These are phyloP conservation scores for Boeremia exigua DNA, from an alignment of 2,329 filamentous ascomycete species.

Conservation along the genomic window DNA sequence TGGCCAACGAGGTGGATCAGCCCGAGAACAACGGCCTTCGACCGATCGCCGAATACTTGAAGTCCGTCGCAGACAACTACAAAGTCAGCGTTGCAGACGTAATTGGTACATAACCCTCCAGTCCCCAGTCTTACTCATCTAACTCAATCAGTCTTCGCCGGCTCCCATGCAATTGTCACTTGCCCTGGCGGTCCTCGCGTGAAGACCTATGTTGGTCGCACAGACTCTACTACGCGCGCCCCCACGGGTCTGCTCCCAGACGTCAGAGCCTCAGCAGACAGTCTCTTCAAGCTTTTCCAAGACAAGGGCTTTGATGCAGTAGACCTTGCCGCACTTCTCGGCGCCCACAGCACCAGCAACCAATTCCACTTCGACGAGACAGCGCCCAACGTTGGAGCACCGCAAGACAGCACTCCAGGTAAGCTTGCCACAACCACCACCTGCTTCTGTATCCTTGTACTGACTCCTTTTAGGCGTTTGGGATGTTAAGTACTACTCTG, in stretches of 20 bases:
- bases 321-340: slow-evolving; percentile 38
- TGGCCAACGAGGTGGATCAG: slow-evolving; percentile 25
- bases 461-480: too few species aligned
- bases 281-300: slow-evolving; percentile 27
- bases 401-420: slow-evolving; percentile 33
- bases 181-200: slow-evolving; percentile 24
- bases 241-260: slow-evolving; percentile 13
- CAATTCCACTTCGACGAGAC: slow-evolving; percentile 28
- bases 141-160: slow-evolving; percentile 21
- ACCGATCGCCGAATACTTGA: slow-evolving; percentile 45
- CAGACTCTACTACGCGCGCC: slow-evolving; percentile 16
- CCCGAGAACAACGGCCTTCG: slow-evolving; percentile 51
- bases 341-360: slow-evolving; percentile 29
- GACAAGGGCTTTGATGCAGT: slow-evolving; percentile 30
- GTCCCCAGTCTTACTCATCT: background rate
- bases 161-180: slow-evolving; percentile 18
- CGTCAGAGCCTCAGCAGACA: slow-evolving; percentile 14
- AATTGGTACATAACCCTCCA: background rate
- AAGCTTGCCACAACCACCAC: too few species aligned
- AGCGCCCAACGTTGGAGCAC: slow-evolving; percentile 9
- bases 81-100: slow-evolving; percentile 22
- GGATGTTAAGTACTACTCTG: slow-evolving; percentile 35
- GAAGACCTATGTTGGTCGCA: slow-evolving; percentile 20
- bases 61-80: slow-evolving; percentile 46
- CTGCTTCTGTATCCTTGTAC: too few species aligned